Percentiles rank a stretch among this genome's conserved stretches.
phyloP scores from a whole-genome alignment of 345 rosid genomes.

The Lumnitzera racemosa region DNA sequence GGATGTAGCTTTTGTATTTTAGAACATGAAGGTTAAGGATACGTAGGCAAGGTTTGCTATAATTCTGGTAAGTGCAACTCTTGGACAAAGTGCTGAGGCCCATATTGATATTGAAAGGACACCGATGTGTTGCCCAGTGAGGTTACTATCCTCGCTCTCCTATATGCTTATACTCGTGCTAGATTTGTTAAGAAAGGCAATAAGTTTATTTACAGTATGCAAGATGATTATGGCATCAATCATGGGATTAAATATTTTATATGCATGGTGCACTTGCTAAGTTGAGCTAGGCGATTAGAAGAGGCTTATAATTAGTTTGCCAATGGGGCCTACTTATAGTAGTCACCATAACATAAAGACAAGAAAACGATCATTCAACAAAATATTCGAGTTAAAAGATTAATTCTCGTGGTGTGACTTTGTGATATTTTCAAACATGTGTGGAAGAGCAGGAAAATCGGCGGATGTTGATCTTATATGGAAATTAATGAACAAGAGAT shows the following conservation, averaged over 20 bases:
- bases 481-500: slow-evolving; percentile 50
- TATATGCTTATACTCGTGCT: slow-evolving; percentile 78
- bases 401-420: slow-evolving; percentile 61
- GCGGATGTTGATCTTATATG: slow-evolving; percentile 49
- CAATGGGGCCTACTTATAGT: slow-evolving; percentile 34
- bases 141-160: slow-evolving; percentile 66
- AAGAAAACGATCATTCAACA: slow-evolving; percentile 42
- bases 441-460: slow-evolving; percentile 63
- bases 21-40: slow-evolving; percentile 49
- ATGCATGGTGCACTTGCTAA: slow-evolving; percentile 80
- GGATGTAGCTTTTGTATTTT: slow-evolving; percentile 48
- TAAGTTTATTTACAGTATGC: slow-evolving; percentile 45
- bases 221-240: slow-evolving; percentile 28
- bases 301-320: slow-evolving; percentile 28
- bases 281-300: slow-evolving; percentile 63
- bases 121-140: slow-evolving; percentile 43
- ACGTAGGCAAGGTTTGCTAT: slow-evolving; percentile 84
- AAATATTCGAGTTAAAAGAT: slow-evolving; percentile 56
- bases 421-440: slow-evolving; percentile 67
- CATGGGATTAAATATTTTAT: slow-evolving; percentile 74
- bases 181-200: slow-evolving; percentile 60
- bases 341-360: slow-evolving; percentile 45
- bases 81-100: slow-evolving; percentile 61
- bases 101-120: slow-evolving; percentile 36
- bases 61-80: slow-evolving; percentile 71